Base-by-base conservation (phyloP, 2,329 filamentous ascomycete genomes). In the Diaporthe capsici region DNA sequence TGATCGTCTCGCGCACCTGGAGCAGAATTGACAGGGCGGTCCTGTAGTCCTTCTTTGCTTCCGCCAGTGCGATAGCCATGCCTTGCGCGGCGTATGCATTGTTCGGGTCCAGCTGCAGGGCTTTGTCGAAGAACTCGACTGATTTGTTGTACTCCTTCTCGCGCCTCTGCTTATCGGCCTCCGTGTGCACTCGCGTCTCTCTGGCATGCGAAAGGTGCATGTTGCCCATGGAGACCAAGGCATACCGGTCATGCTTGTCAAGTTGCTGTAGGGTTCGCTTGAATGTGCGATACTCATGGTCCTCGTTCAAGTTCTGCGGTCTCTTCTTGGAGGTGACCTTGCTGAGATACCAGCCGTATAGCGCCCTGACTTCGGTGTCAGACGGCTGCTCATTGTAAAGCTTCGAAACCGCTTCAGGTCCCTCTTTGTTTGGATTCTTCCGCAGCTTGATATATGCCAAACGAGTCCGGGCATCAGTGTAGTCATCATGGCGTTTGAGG, bases 71-170 rank as follows among this genome's bases (percentile, higher is more conserved):
- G 81, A 99, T 98, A 20, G 95, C 97, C 78, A 99, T 92, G 76
- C 97, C 97, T 82, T 99, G 97, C 2, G 97, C 97, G 10, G 97
- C 97, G 83, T 98, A 98, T 0, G 97, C 96, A 80, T 98, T 99
- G 86, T 94, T 95, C 0, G 95, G 92, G 81, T 99, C 97, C n/a
- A 99, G 87, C 78, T 97, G 95, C 31, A 99, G 87, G 6, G 96
- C 96, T 86, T 99, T 99, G 83, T 98, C 97, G 80, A 98, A 99
- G 85, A 99, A 99, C 82, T 99, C 97, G 15, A 98, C 96, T 0
- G 97, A 96, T 79, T 96, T 95, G 82, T 93, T 92, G 82, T 98
- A 99, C 77, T 92, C 93, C 79, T 94, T 94, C 75, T 93, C 94
- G 72, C 96, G 93, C 86, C 97, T 98, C 80, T 98, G 94, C 85